phyloP scores from a whole-genome alignment of 1,284 basidiomycete species.

The Trichosporon faecale region DNA sequence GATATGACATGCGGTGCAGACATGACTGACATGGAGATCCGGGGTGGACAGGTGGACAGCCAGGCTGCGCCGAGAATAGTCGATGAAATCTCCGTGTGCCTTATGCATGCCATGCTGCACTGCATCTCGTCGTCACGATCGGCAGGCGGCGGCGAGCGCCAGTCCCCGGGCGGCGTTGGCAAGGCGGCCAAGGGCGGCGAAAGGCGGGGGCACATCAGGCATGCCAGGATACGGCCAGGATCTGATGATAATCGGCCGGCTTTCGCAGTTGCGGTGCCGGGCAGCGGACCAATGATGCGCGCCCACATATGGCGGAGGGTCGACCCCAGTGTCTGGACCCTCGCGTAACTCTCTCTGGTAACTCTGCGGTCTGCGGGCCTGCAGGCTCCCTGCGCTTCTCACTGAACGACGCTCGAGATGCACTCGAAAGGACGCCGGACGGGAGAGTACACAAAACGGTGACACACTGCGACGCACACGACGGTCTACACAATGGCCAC shows the following conservation, averaged over 20 bases:
- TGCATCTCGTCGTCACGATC: background rate
- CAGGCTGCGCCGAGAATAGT: background rate
- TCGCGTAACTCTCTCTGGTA: background rate
- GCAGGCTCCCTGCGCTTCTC: background rate
- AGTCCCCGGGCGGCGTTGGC: background rate
- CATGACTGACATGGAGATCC: background rate
- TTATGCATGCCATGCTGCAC: background rate
- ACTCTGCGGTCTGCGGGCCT: background rate
- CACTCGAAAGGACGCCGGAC: background rate
- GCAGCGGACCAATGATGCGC: background rate
- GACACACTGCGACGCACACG: background rate
- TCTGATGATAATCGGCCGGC: background rate
- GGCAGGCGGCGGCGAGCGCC: background rate
- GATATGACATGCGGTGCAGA: background rate
- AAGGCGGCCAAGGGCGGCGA: too few relatives aligned
- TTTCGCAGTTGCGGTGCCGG: background rate
- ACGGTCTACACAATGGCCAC: background rate
- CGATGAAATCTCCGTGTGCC: background rate
- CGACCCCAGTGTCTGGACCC: background rate
- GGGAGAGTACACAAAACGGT: background rate
- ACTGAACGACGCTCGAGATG: background rate
- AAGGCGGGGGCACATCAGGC: background rate
- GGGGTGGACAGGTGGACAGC: background rate
- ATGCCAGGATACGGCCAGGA: background rate
- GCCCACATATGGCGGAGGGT: background rate